These are phyloP conservation scores for Paxillus involutus DNA, from an alignment of 768 basidiomycete genomes.

Conservation along the genomic window DNA sequence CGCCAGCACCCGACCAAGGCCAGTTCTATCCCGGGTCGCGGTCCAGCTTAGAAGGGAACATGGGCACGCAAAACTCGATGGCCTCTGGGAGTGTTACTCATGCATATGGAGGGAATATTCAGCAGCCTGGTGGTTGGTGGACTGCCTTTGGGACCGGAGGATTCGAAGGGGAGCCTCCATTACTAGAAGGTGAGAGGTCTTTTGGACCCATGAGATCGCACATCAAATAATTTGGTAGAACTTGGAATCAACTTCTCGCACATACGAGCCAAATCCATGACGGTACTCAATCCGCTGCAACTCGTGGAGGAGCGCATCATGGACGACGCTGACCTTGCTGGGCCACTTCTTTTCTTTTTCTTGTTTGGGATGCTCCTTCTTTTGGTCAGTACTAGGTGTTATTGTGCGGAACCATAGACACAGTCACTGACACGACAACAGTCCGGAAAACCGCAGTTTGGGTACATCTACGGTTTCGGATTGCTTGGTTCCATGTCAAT, in stretches of 20 bases:
- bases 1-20: slow-evolving; percentile 56
- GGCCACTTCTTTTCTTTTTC: slow-evolving; percentile 92
- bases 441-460: slow-evolving; percentile 99
- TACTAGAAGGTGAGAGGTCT: slow-evolving; percentile 76
- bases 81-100: slow-evolving; percentile 43
- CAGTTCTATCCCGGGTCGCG: slow-evolving; percentile 70
- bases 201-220: not conserved
- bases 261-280: slow-evolving; percentile 90
- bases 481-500: slow-evolving; percentile 91
- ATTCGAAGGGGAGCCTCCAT: slow-evolving; percentile 92
- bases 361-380: slow-evolving; percentile 92
- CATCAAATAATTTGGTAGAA: slow-evolving; percentile 47
- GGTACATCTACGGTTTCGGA: slow-evolving; percentile 97
- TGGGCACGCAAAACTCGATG: slow-evolving; percentile 54
- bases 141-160: slow-evolving; percentile 95
- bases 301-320: slow-evolving; percentile 89
- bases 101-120: slow-evolving; percentile 71
- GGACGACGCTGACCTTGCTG: slow-evolving; percentile 98
- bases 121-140: slow-evolving; percentile 82
- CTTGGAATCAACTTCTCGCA: slow-evolving; percentile 98
- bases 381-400: slow-evolving; percentile 58
- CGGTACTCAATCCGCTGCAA: slow-evolving; percentile 90
- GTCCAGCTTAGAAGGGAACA: slow-evolving; percentile 75
- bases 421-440: slow-evolving; percentile 31
- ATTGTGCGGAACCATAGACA: not conserved